Evolutionary conservation across 208 protist species (phyloP).

Genomic region (Trichomonas gallinae): DNA sequence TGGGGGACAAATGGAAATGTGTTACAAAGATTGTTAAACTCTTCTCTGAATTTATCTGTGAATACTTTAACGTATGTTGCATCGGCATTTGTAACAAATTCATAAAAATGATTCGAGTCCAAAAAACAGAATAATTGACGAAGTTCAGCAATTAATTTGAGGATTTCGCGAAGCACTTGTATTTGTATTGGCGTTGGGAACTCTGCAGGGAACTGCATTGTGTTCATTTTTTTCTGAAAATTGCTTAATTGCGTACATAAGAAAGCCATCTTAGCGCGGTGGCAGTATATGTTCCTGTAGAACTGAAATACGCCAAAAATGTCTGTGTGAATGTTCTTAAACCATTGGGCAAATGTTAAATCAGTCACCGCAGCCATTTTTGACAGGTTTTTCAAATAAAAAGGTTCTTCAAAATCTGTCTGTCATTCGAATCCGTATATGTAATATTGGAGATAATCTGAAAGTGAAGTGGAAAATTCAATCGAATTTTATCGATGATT

Average conservation of each 20-base stretch:
- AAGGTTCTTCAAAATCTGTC: too few relatives aligned
- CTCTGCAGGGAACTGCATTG: neutral
- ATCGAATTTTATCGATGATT: too few relatives aligned
- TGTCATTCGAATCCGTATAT: too few relatives aligned
- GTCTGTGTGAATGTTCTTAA: neutral
- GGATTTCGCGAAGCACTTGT: neutral
- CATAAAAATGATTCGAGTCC: neutral
- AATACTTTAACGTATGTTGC: neutral
- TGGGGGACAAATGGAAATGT: neutral
- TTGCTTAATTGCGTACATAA: neutral
- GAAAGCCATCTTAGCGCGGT: neutral
- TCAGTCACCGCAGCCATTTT: neutral
- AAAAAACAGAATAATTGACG: neutral
- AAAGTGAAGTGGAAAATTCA: too few relatives aligned
- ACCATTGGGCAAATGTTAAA: neutral
- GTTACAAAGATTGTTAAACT: neutral
- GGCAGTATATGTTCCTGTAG: neutral
- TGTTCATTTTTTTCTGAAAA: neutral
- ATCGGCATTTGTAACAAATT: neutral
- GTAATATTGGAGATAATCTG: too few relatives aligned
- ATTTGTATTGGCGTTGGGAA: neutral
- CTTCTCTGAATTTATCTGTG: neutral
- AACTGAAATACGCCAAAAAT: neutral
- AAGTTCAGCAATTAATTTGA: neutral
- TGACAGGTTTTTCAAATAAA: neutral